phyloP scores from a whole-genome alignment of 768 basidiomycete genomes.

The Steccherinum ochraceum region DNA sequence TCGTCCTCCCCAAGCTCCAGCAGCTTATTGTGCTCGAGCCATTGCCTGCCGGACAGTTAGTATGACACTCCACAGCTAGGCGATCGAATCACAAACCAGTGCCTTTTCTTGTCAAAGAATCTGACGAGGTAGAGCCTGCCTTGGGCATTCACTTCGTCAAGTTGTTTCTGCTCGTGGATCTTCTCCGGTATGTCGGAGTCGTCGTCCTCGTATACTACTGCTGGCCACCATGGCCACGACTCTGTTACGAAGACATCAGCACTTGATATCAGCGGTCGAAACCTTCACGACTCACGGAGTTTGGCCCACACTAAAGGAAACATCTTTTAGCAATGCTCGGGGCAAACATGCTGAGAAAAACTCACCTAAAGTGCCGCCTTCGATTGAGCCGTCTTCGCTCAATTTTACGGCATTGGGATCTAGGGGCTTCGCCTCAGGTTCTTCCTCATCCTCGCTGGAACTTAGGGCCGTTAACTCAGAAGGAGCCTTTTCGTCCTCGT shows the following conservation, averaged over 20 bases:
- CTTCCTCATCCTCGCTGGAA: conserved; percentile 5
- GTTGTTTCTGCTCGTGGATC: conserved; percentile 22
- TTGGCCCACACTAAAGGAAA: conserved; percentile 74
- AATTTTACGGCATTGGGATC: conserved; percentile 5
- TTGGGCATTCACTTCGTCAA: conserved; percentile 26
- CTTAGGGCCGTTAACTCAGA: conserved; percentile 12
- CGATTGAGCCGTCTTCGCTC: conserved; percentile 22
- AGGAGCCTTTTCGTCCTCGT: conserved; percentile 4
- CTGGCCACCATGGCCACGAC: conserved; percentile 86
- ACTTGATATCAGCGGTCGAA: not conserved
- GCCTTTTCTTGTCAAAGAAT: conserved; percentile 65
- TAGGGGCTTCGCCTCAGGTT: conserved; percentile 15
- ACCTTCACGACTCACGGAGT: conserved; percentile 42
- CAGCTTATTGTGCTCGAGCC: conserved; percentile 50
- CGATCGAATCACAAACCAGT: conserved; percentile 45
- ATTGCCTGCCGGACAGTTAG: conserved; percentile 64
- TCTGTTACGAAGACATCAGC: conserved; percentile 33
- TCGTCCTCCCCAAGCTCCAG: conserved; percentile 61
- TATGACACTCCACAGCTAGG: too few species aligned
- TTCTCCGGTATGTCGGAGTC: conserved; percentile 9
- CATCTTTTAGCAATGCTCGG: conserved; percentile 4
- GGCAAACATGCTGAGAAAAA: too few species aligned
- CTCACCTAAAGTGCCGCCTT: conserved; percentile 64
- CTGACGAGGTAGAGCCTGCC: conserved; percentile 58
- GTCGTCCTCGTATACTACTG: conserved; percentile 51